Evolutionary conservation across 73 alveolate species (phyloP).

Genomic region (Durusdinium trenchii): DNA sequence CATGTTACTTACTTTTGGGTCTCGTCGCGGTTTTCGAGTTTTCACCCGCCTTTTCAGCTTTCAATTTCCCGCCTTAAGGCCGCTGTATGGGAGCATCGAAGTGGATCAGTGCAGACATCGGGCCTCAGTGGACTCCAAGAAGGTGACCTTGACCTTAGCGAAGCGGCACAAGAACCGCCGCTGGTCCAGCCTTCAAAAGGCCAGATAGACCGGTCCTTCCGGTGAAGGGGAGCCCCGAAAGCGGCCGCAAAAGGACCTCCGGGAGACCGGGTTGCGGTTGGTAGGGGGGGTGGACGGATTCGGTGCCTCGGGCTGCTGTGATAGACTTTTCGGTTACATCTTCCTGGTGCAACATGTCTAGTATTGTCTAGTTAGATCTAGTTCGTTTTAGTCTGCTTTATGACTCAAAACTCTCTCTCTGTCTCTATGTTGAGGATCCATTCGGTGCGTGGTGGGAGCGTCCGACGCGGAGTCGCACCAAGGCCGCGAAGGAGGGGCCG

Average conservation of each 20-base stretch:
- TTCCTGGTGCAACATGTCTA: neutral
- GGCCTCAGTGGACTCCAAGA: slow-evolving; percentile 18
- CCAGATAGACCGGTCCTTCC: slow-evolving; percentile 14
- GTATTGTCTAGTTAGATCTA: neutral
- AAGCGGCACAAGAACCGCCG: slow-evolving; percentile 90
- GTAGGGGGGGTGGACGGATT: neutral
- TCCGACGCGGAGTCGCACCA: neutral
- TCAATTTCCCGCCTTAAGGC: too few species aligned
- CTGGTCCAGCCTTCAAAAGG: slow-evolving; percentile 72
- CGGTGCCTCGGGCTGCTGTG: neutral
- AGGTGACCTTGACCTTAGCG: slow-evolving; percentile 69
- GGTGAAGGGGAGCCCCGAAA: neutral
- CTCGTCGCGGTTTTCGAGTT: too few species aligned
- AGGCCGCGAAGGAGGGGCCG: slow-evolving; percentile 85
- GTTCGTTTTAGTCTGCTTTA: neutral
- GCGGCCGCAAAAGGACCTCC: neutral
- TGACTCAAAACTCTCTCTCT: neutral
- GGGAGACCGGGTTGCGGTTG: too few species aligned
- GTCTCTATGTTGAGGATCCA: neutral
- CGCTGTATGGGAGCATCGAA: slow-evolving; percentile 52
- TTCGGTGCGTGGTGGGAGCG: neutral
- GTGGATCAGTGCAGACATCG: slow-evolving; percentile 68
- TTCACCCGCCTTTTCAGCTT: too few species aligned
- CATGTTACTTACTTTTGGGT: too few species aligned
- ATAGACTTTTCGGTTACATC: too few species aligned